These are phyloP conservation scores for Astrothelium subdiscretum DNA, from an alignment of 495 filamentous ascomycete genomes.

Conservation along the genomic window DNA sequence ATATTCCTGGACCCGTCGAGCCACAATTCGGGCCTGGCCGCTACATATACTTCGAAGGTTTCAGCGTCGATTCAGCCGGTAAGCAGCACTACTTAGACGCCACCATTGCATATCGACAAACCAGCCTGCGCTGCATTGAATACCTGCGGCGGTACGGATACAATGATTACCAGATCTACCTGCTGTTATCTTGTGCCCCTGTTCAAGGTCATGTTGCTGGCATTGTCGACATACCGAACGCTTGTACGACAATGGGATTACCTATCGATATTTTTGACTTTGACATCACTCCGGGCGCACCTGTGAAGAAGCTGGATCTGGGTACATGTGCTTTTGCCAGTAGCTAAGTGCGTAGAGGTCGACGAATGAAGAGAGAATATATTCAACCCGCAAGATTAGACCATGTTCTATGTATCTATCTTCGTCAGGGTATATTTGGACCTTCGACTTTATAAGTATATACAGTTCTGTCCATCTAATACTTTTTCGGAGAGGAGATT, in stretches of 20 bases:
- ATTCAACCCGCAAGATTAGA: not conserved
- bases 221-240: conserved; percentile 74
- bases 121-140: conserved; percentile 69
- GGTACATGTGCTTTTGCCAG: conserved; percentile 65
- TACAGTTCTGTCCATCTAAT: not conserved
- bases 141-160: conserved; percentile 72
- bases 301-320: conserved; percentile 56
- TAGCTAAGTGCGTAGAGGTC: conserved; percentile 22
- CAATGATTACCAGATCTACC: conserved; percentile 74
- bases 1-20: conserved; percentile 82
- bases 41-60: conserved; percentile 88
- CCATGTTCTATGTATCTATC: not conserved
- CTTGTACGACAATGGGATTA: conserved; percentile 79
- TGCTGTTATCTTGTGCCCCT: conserved; percentile 79
- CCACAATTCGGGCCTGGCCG: conserved; percentile 80
- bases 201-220: conserved; percentile 91
- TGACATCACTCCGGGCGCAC: conserved; percentile 64
- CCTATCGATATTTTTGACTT: conserved; percentile 97
- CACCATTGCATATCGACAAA: conserved; percentile 84
- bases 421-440: not conserved
- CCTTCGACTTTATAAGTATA: not conserved
- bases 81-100: conserved; percentile 93
- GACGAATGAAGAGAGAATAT: not conserved
- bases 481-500: not conserved
- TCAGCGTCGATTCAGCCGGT: conserved; percentile 81